Percentiles rank a stretch among this genome's conserved stretches.
phyloP scores from a whole-genome alignment of 2,329 filamentous ascomycete genomes.

The Epichloe scottii region DNA sequence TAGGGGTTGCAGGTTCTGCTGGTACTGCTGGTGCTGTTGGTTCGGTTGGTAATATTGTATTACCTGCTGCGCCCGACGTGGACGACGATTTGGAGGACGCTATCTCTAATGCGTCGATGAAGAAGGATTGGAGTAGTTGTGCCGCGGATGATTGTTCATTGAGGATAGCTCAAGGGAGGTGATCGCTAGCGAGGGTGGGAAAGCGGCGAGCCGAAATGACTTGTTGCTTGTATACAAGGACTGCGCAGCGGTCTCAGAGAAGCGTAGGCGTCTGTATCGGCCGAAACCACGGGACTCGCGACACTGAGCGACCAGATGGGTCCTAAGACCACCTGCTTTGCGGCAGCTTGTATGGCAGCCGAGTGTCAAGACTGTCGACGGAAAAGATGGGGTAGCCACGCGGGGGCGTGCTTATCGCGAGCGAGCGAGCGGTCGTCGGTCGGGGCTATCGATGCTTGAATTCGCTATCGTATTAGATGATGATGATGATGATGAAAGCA shows the following conservation, averaged over 20 bases:
- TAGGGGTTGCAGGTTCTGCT: neutral
- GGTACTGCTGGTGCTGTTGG: neutral
- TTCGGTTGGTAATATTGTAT: too few species aligned
- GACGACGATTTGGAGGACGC: neutral
- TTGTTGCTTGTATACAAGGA: neutral
- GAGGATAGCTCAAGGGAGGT: conserved; percentile 1
- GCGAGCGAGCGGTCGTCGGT: neutral
- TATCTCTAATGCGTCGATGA: conserved; percentile 18
- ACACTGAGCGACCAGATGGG: neutral
- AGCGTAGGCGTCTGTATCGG: neutral
- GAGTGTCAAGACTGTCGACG: neutral
- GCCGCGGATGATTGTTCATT: conserved; percentile 11
- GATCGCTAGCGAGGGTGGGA: neutral
- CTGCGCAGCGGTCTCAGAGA: neutral
- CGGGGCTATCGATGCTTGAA: neutral
- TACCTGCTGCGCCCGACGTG: neutral
- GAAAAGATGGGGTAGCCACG: neutral
- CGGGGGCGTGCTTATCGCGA: neutral
- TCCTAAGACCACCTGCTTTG: neutral
- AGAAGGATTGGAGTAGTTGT: conserved; percentile 7
- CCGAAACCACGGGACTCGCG: neutral
- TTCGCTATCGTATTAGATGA: neutral
- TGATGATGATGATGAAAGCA: neutral
- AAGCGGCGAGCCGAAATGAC: neutral
- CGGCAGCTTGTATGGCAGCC: neutral